Base-by-base conservation (phyloP, 805 yeast genomes). In the Vanderwaltozyma tropicalis region DNA sequence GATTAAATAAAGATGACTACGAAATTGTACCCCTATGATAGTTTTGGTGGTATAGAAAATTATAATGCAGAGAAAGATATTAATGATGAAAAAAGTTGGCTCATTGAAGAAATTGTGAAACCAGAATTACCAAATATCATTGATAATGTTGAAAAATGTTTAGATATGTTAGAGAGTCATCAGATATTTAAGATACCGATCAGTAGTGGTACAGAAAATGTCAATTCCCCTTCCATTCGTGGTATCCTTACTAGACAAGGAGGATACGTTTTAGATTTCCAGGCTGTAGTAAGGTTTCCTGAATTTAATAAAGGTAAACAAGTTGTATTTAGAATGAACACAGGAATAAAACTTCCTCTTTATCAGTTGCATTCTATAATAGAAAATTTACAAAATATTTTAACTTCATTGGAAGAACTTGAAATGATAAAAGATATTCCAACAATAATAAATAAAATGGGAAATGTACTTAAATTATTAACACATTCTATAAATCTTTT, bases 191-290 rank as follows among this genome's bases (percentile, higher is more conserved):
- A 71, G 40, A 61, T 80, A 35, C 82, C 87, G 0, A 57, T 80
- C 3, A 53, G 53, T 16, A 49, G 35, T 39, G 47, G 50, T 16
- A 16, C 21, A 1, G n/a, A 18, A 6, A 20, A 24, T 4, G 16
- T 39, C 3, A 38, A 39, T 25, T 27, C 34, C 1, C 52, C 59
- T 4, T 44, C 52, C 3, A 56, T 79, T 13, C 77, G 78, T 42
- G 89, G 89, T 0, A 65, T 75, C 1, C 53, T 80, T 0, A 71
- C 74, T 0, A 55, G 88, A 35, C 68, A 66, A 37, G 78, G 79
- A 6, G 66, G 70, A 11, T 68, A 68, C 42, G 62, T 80, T 5
- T 63, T 70, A 1, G 71, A 71, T 22, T 53, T 79, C 42, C 67
- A 66, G 31, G 53, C 71, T 11, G 43, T 54, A 0, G 52, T 72